Conservation (phyloP, 2,329 filamentous ascomycete genomes). For the Lachnellula arida region DNA sequence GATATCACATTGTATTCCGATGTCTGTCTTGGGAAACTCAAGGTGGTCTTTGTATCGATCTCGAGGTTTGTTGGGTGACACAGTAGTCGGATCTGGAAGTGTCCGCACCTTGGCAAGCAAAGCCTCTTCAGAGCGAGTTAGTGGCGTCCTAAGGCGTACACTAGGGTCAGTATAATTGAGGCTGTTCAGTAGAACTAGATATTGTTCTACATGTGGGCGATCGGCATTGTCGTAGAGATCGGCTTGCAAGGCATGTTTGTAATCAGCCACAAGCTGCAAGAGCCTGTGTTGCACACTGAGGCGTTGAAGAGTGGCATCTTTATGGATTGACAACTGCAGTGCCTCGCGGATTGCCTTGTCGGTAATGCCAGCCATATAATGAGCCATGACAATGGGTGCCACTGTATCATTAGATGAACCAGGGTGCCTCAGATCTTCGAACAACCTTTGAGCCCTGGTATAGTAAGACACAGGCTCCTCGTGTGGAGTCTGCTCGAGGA, state of each 20-base stretch:
- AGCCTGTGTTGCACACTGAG: conserved; percentile 42
- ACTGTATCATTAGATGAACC: conserved; percentile 16
- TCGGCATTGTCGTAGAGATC: conserved; percentile 40
- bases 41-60: conserved; percentile 56
- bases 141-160: conserved; percentile 1
- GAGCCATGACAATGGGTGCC: conserved; percentile 33
- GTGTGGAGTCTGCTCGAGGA: conserved; percentile 48
- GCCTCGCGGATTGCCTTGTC: conserved; percentile 41
- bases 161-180: conserved; percentile 30
- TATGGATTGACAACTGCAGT: conserved; percentile 28
- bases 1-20: conserved; percentile 87
- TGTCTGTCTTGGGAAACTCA: conserved; percentile 71
- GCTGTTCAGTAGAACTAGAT: conserved; percentile 46
- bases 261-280: conserved; percentile 51
- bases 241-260: conserved; percentile 49
- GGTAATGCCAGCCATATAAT: conserved; percentile 51
- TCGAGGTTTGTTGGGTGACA: conserved; percentile 44
- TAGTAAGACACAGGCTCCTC: conserved; percentile 50
- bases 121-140: conserved; percentile 4
- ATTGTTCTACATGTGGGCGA: conserved; percentile 39
- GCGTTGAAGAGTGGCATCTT: conserved; percentile 35
- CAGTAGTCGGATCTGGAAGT: conserved; percentile 38
- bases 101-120: conserved; percentile 26
- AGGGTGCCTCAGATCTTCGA: conserved; percentile 32
- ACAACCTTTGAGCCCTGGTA: conserved; percentile 39